Evolutionary conservation across 768 basidiomycete species (phyloP), one percentile per base, ranked within the genome.

Genomic region (Mycena venus): DNA sequence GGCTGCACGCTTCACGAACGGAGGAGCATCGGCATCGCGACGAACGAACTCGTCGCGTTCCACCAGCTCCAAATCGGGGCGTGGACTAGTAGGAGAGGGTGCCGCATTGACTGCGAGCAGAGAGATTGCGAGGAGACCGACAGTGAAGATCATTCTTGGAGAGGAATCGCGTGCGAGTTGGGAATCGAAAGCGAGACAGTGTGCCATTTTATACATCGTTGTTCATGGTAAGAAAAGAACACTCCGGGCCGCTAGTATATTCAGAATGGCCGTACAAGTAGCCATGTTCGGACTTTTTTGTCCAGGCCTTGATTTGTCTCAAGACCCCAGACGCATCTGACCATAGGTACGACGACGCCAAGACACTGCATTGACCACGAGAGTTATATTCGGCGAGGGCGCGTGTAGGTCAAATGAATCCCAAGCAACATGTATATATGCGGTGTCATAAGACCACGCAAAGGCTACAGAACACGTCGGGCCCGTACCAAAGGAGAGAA

Each of bases 1-100:
- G 15, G 72, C 68, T n/a, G 67, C 59, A 15, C 71, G 71, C 51
- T 56, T 51, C 21, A 59, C 58, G 58, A 59, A 59, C 12, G 58
- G 58, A 23, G 58, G 58, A 10, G 58, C 58, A 27, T 59, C 58
- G 32, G 58, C 58, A 59, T 59, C 58, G 32, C 58, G 58, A 36
- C 58, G 58, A 21, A 59, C 58, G 58, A 59, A 59, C 58, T 59
- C 58, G 32, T 59, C 58, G 17, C 58, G 58, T 36, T 59, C 58
- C 29, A 59, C 34, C 31, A 59, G 58, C 31, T 59, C 58, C 17
- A 59, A 23, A 32, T 15, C 9, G 31, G 58, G 31, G 58, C 58
- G 58, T 15, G 58, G 58, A 27, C 17, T 59, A 21, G 58, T 59
- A 14, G 58, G 58, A 19, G 58, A 59, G 25, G 58, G 58, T 15